Conservation (phyloP, 2,329 filamentous ascomycete genomes). For the Emericellopsis atlantica region DNA sequence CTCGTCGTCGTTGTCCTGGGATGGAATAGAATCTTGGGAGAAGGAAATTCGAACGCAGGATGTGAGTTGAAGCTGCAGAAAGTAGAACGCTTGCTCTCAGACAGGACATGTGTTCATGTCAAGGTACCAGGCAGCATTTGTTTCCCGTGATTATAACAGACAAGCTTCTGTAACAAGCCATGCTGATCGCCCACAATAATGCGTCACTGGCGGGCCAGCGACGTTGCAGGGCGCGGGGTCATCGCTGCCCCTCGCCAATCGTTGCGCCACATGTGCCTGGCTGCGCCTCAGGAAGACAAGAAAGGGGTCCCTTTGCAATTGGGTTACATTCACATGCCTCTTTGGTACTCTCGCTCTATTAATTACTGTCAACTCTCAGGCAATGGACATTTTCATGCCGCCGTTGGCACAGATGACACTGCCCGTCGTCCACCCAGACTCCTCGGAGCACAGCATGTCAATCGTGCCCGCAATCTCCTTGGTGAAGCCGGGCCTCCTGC, state of each 20-base stretch:
- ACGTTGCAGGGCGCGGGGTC: too few relatives aligned
- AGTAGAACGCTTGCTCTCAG: too few relatives aligned
- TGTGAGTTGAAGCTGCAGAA: too few relatives aligned
- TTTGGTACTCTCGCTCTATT: background rate
- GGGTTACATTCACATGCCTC: background rate
- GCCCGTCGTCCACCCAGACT: conserved; percentile 57
- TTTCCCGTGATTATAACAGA: too few relatives aligned
- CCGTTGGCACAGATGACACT: conserved; percentile 56
- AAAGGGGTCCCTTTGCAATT: background rate
- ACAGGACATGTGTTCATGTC: too few relatives aligned
- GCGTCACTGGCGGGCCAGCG: background rate
- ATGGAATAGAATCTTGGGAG: too few relatives aligned
- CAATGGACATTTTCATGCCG: conserved; percentile 20
- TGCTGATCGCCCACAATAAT: background rate
- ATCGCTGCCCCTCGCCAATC: too few relatives aligned
- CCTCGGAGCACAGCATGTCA: conserved; percentile 55
- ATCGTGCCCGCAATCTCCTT: conserved; percentile 56
- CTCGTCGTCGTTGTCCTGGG: too few relatives aligned
- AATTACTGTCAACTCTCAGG: background rate
- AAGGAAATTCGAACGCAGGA: too few relatives aligned
- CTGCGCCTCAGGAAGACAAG: too few relatives aligned
- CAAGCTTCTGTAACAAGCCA: background rate
- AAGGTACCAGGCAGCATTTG: too few relatives aligned
- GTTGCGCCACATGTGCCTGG: too few relatives aligned
- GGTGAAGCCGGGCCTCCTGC: conserved; percentile 19